Conservation (phyloP, 768 basidiomycete species). For the Leccinum disarticulatum region DNA sequence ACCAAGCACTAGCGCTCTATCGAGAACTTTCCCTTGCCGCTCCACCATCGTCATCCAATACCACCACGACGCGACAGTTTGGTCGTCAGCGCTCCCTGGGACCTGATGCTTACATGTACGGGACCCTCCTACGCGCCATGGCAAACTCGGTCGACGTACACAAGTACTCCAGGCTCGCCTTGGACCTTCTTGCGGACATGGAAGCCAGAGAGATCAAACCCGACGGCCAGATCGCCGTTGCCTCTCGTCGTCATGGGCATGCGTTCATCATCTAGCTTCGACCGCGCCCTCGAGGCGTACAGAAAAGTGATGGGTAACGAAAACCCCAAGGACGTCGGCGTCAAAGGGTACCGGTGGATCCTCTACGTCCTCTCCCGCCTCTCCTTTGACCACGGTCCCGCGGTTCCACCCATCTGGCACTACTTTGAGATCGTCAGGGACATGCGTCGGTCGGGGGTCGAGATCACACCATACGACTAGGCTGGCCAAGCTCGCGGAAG, state of each 20-base stretch:
- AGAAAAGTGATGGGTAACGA: constrained; percentile 33
- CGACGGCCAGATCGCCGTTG: constrained; percentile 44
- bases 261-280: constrained; percentile 51
- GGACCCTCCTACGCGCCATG: constrained; percentile 50
- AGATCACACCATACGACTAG: constrained; percentile 61
- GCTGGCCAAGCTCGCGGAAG: constrained; percentile 45
- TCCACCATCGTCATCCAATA: constrained; percentile 24
- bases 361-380: constrained; percentile 63
- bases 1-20: constrained; percentile 56
- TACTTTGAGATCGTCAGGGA: constrained; percentile 79
- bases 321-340: constrained; percentile 42
- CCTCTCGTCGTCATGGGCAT: constrained; percentile 66
- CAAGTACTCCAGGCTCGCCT: constrained; percentile 48
- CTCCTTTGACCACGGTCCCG: constrained; percentile 42
- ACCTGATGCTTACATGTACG: constrained; percentile 55
- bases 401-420: constrained; percentile 45
- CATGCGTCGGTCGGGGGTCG: constrained; percentile 68
- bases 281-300: constrained; percentile 67
- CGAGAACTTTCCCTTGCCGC: constrained; percentile 41
- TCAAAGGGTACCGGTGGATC: constrained; percentile 61
- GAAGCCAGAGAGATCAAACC: constrained; percentile 45
- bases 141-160: constrained; percentile 42
- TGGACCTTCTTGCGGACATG: constrained; percentile 67
- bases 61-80: constrained; percentile 14
- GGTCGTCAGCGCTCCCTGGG: constrained; percentile 39